A percentile compares a stretch with the other conserved stretches of the same genome.
These are phyloP conservation scores for Neoascochyta sp. DNA, from an alignment of 2,329 filamentous ascomycete genomes.

Conservation along the genomic window DNA sequence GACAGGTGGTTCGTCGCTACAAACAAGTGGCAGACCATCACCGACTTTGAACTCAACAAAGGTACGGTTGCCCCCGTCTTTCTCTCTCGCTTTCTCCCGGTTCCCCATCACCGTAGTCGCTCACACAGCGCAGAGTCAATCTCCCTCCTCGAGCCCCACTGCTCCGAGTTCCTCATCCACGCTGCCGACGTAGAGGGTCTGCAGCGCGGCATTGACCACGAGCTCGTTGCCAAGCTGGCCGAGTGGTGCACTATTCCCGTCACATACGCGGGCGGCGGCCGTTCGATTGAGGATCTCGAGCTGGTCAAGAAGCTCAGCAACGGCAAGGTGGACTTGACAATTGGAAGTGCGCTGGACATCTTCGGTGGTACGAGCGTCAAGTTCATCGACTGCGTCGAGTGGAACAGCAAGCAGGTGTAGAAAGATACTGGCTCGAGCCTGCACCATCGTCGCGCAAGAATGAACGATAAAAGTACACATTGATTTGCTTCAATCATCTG, in stretches of 20 bases:
- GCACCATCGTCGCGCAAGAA: neutral
- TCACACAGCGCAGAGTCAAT: slow-evolving; percentile 61
- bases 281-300: slow-evolving; percentile 76
- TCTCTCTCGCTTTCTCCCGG: too few relatives aligned
- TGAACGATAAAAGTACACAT: too few relatives aligned
- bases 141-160: slow-evolving; percentile 77
- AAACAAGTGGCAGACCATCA: slow-evolving; percentile 98
- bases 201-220: slow-evolving; percentile 84
- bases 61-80: slow-evolving; percentile 55
- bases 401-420: slow-evolving; percentile 58
- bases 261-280: slow-evolving; percentile 93
- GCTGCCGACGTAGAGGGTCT: slow-evolving; percentile 95
- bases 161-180: slow-evolving; percentile 94
- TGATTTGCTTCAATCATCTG: too few relatives aligned
- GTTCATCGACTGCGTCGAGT: slow-evolving; percentile 83
- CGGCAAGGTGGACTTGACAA: slow-evolving; percentile 87
- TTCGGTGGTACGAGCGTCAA: slow-evolving; percentile 86
- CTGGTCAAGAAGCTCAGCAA: slow-evolving; percentile 72
- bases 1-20: slow-evolving; percentile 93
- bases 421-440: too few relatives aligned
- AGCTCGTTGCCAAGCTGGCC: slow-evolving; percentile 71
- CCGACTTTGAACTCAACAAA: slow-evolving; percentile 88
- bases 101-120: too few relatives aligned
- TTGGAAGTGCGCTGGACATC: slow-evolving; percentile 92
- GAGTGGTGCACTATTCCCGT: slow-evolving; percentile 89